A percentile compares a stretch with the other conserved stretches of the same genome.
Conservation (phyloP, 2,329 filamentous ascomycete species). For the Exserohilum turcica region DNA sequence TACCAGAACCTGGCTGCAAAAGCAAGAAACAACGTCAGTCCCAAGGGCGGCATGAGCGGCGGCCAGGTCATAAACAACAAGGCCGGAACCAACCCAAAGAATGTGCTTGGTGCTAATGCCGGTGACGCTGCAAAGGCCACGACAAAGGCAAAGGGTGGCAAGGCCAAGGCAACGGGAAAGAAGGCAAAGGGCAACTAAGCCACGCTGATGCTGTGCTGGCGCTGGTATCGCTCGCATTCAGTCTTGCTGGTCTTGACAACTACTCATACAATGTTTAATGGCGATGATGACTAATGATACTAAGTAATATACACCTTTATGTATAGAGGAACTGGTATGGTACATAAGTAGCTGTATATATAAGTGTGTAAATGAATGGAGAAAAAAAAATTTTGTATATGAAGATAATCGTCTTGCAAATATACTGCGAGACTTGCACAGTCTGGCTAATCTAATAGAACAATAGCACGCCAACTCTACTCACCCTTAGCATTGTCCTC, state of each 20-base stretch:
- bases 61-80: conserved; percentile 27
- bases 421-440: no score
- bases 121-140: conserved; percentile 12
- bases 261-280: no score
- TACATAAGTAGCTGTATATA: no score
- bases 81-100: conserved; percentile 30
- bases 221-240: conserved; percentile 6
- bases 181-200: not conserved
- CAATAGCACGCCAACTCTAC: not conserved
- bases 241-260: not conserved
- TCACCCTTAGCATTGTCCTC: no score
- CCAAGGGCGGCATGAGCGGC: conserved; percentile 26
- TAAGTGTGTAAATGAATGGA: no score
- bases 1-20: conserved; percentile 32
- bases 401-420: no score
- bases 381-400: no score
- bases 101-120: conserved; percentile 15
- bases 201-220: not conserved
- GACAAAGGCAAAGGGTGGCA: not conserved
- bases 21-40: conserved; percentile 33
- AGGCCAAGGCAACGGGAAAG: not conserved
- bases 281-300: no score
- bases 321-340: no score
- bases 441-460: no score
- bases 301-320: no score